Evolutionary conservation across 306 rosid species (phyloP), one percentile per base, ranked within the genome.

Genomic region (Lathyrus tuberosus): DNA sequence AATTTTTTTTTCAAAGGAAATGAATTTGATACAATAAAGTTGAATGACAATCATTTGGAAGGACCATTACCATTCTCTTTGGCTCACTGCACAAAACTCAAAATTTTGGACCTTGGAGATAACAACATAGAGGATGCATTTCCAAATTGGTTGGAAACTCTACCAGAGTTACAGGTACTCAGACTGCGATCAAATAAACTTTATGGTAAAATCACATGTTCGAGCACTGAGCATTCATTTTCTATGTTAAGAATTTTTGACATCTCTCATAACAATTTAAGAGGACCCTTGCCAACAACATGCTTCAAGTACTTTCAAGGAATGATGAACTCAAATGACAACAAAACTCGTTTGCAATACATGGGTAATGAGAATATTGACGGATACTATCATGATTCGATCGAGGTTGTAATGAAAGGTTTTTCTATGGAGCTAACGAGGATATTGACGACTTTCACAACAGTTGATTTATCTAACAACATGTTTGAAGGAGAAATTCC

Each of bases 51-150:
- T 8, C 77, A 20, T 4, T 14, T 79, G 17, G 62, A 70, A 24
- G 86, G 89, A 24, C 28, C 68, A 4, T 5, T 79, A 31, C 84
- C 83, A 20, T 43, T 0, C 0, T 48, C 79, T 13, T 67, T 82
- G 67, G 20, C 38, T 2, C 3, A 38, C 0, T 82, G 86, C 26
- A 8, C 1, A 1, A 0, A 1, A 0, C 67, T 86, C 1, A 15
- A 78, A 66, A 47, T 83, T 73, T 31, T 86, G 14, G 84, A 86
- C 62, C 24, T 86, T 37, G 87, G 82, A 38, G 31, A 73, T 5
- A 86, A 83, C 60, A 30, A 28, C 8, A 35, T 86, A 18, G 64
- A 43, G 1, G 85, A 74, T 7, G 13, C 47, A 10, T 80, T 80
- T 73, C 87, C 79, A 2, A 6, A 9, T 47, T 80, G 86, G 84